These are phyloP conservation scores for Aspergillus quadrilineatus DNA, from an alignment of 2,329 filamentous ascomycete species.

Conservation along the genomic window DNA sequence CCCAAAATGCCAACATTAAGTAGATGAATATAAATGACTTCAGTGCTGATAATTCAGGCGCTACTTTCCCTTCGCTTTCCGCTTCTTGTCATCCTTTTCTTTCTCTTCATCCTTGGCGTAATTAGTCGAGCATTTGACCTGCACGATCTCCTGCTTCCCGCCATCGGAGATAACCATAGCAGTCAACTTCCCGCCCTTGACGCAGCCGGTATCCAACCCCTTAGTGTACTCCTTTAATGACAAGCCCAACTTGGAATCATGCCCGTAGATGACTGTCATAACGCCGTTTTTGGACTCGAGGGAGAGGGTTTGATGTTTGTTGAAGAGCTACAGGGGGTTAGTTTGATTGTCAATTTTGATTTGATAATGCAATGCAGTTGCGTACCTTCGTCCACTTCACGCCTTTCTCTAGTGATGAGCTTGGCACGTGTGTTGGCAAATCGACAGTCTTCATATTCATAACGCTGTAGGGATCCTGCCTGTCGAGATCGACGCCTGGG, in stretches of 20 bases:
- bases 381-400: conserved; percentile 64
- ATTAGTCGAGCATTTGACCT: conserved; percentile 44
- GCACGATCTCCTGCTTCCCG: conserved; percentile 42
- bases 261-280: conserved; percentile 79
- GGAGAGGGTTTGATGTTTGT: conserved; percentile 45
- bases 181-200: conserved; percentile 71
- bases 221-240: conserved; percentile 69
- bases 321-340: conserved; percentile 46
- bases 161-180: conserved; percentile 70
- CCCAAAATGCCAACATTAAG: neutral
- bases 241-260: conserved; percentile 74
- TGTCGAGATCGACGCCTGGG: conserved; percentile 67
- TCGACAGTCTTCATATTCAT: conserved; percentile 91
- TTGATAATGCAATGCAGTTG: neutral
- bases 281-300: conserved; percentile 33
- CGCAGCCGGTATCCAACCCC: conserved; percentile 82
- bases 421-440: conserved; percentile 60
- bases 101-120: neutral
- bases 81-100: neutral
- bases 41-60: neutral
- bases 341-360: neutral
- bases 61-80: neutral
- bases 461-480: conserved; percentile 73
- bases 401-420: conserved; percentile 49
- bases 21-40: neutral